A percentile compares a stretch with the other conserved stretches of the same genome.
These are phyloP conservation scores for Neonectria sp. DNA, from an alignment of 2,329 filamentous ascomycete genomes.

Conservation along the genomic window DNA sequence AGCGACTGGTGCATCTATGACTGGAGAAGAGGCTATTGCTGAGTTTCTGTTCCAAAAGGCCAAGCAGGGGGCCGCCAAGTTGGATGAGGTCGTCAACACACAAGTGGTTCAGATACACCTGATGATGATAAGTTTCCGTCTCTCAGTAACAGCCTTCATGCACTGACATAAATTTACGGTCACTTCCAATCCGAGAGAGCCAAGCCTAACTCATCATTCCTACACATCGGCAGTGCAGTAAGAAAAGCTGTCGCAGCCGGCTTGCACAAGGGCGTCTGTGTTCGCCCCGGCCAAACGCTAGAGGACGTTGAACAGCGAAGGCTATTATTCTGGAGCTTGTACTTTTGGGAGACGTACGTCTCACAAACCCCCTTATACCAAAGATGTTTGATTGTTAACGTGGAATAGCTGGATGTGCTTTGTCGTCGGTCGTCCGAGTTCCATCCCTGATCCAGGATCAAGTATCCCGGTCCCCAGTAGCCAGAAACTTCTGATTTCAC, in stretches of 20 bases:
- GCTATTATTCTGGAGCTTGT: constrained; percentile 54
- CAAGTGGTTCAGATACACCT: constrained; percentile 60
- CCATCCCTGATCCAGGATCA: constrained; percentile 55
- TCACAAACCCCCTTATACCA: neutral
- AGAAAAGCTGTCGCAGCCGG: constrained; percentile 61
- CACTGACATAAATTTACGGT: constrained; percentile 48
- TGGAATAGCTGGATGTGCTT: constrained; percentile 59
- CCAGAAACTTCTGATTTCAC: constrained; percentile 55
- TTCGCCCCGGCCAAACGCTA: constrained; percentile 47
- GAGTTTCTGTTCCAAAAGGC: constrained; percentile 60
- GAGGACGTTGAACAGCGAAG: constrained; percentile 55
- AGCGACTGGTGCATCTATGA: constrained; percentile 55
- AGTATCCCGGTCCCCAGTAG: constrained; percentile 53
- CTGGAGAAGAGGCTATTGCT: constrained; percentile 56
- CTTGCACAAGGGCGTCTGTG: constrained; percentile 59
- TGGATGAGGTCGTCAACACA: constrained; percentile 61
- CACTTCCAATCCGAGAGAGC: constrained; percentile 62
- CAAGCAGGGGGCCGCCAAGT: constrained; percentile 53
- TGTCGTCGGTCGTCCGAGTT: constrained; percentile 58
- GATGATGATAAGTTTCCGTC: constrained; percentile 59
- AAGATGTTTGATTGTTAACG: neutral
- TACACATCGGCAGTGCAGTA: constrained; percentile 57
- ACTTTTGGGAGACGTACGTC: constrained; percentile 60
- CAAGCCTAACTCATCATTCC: constrained; percentile 59
- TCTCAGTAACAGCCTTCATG: constrained; percentile 4